Percentiles rank a stretch among this genome's conserved stretches.
phyloP scores from a whole-genome alignment of 2,329 filamentous ascomycete genomes.

The Rachicladosporium sp. region DNA sequence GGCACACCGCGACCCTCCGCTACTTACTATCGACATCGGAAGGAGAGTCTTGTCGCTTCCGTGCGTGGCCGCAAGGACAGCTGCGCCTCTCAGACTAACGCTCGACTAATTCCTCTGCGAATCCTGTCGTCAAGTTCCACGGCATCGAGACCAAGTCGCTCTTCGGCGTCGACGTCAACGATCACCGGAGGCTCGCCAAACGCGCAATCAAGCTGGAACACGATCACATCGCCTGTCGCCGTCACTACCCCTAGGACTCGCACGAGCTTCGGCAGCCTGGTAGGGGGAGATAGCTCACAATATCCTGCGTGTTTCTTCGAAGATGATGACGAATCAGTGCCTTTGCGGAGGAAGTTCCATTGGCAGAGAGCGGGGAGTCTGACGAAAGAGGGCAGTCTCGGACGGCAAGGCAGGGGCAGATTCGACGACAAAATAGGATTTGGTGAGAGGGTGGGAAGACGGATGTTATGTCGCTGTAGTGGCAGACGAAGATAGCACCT shows the following conservation, averaged over 20 bases:
- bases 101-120: constrained; percentile 11
- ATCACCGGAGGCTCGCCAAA: constrained; percentile 4
- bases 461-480: constrained; percentile 2
- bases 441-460: neutral
- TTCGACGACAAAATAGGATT: too few relatives aligned
- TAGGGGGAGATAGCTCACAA: constrained; percentile 10
- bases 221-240: constrained; percentile 13
- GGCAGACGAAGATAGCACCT: neutral
- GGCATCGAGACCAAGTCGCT: constrained; percentile 1
- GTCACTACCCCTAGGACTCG: constrained; percentile 11
- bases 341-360: constrained; percentile 13
- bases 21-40: constrained; percentile 12
- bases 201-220: constrained; percentile 15
- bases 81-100: constrained; percentile 9
- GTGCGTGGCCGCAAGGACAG: constrained; percentile 17
- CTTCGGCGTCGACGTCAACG: constrained; percentile 2
- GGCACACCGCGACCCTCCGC: constrained; percentile 9
- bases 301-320: constrained; percentile 22
- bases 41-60: constrained; percentile 5
- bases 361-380: constrained; percentile 9
- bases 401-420: too few relatives aligned
- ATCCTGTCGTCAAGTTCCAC: constrained; percentile 13
- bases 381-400: neutral
- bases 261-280: constrained; percentile 15
- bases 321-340: constrained; percentile 13